These are phyloP conservation scores for Thamnidium elegans DNA, from an alignment of 192 early-diverging fungal genomes.

Conservation along the genomic window DNA sequence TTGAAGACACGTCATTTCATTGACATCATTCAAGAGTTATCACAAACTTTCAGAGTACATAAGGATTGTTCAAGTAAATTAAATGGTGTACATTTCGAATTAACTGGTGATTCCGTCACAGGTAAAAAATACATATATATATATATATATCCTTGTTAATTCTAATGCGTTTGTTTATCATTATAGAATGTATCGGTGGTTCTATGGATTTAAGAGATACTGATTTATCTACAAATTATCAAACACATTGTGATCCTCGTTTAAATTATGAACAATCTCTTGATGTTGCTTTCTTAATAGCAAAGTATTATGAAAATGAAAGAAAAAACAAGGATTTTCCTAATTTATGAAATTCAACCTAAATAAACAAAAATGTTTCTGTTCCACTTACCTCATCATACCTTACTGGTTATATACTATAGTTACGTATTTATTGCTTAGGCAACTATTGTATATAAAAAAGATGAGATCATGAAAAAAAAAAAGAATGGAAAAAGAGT, in stretches of 20 bases:
- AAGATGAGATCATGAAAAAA: too few species aligned
- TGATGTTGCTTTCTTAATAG: constrained; percentile 96
- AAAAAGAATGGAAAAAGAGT: too few species aligned
- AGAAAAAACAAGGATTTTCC: constrained; percentile 35
- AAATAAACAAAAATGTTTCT: background rate
- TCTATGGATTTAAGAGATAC: constrained; percentile 87
- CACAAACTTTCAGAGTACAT: constrained; percentile 81
- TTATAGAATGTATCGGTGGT: constrained; percentile 85
- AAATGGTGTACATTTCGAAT: constrained; percentile 94
- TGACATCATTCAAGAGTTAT: constrained; percentile 86
- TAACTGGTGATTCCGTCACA: constrained; percentile 96
- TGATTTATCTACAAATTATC: constrained; percentile 87
- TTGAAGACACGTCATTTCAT: constrained; percentile 91
- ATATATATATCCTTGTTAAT: background rate
- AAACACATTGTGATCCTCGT: constrained; percentile 95
- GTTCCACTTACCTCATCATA: too few species aligned
- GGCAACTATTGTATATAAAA: too few species aligned
- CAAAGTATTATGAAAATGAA: constrained; percentile 75
- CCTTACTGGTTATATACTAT: too few species aligned
- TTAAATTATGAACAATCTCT: constrained; percentile 97
- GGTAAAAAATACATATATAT: constrained; percentile 33
- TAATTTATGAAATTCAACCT: constrained; percentile 10
- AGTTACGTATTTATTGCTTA: too few species aligned
- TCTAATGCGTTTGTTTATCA: background rate
- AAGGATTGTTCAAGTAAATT: constrained; percentile 66